Evolutionary conservation across 345 rosid genomes (phyloP).

Genomic region (Mercurialis annua): DNA sequence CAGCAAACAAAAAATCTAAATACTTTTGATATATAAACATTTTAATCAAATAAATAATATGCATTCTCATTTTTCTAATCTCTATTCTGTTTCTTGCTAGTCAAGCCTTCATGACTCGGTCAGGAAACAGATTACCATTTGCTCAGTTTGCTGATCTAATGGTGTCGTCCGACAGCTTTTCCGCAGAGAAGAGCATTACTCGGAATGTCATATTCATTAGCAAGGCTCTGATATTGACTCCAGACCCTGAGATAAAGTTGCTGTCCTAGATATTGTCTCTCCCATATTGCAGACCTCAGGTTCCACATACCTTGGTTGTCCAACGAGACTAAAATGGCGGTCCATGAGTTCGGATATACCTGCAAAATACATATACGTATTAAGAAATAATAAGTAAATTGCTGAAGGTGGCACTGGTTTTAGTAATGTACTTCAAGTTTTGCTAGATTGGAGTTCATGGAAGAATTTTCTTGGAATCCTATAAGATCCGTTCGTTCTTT

Average conservation of each 20-base stretch:
- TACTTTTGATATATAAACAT: neutral
- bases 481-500: too few species aligned
- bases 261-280: conserved; percentile 81
- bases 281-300: conserved; percentile 88
- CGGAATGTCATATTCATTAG: conserved; percentile 75
- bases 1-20: conserved; percentile 8
- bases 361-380: conserved; percentile 22
- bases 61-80: neutral
- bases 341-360: conserved; percentile 92
- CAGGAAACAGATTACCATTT: conserved; percentile 14
- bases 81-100: conserved; percentile 21
- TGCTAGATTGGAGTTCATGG: too few species aligned
- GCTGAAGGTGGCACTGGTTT: too few species aligned
- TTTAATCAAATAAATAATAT: conserved; percentile 12
- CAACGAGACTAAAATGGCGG: conserved; percentile 63
- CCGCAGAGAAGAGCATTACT: conserved; percentile 74
- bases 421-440: too few species aligned
- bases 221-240: conserved; percentile 49
- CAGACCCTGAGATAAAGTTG: conserved; percentile 83
- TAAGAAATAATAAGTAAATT: neutral
- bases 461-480: too few species aligned
- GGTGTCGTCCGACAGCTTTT: conserved; percentile 60
- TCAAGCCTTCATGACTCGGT: conserved; percentile 45
- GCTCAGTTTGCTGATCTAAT: conserved; percentile 17
- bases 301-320: conserved; percentile 99